Evolutionary conservation across 2,329 filamentous ascomycete genomes (phyloP), one percentile per base, ranked within the genome.

Genomic region (Iodosphaeria phyllophila): DNA sequence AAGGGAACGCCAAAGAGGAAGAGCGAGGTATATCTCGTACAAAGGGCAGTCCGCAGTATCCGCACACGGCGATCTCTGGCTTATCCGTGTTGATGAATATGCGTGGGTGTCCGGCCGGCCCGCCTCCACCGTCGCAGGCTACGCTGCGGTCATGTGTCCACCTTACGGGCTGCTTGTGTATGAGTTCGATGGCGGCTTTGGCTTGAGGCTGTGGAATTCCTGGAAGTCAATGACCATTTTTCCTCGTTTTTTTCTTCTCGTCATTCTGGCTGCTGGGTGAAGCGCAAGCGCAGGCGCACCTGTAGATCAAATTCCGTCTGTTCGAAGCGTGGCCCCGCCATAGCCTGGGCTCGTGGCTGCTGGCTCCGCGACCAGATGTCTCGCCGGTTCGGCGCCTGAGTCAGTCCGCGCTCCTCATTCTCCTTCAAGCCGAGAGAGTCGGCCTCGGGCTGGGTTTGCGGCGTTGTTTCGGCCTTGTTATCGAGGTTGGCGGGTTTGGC

Each of bases 21-120:
- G n/a, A n/a, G n/a, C n/a, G n/a, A n/a, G n/a, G n/a, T n/a, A n/a
- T n/a, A n/a, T 18, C 27, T 53, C 84, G 47, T 65, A 95, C 89
- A 48, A 74, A 98, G 40, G 89, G 89, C 37, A 89, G 50, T 26
- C 89, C 89, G 48, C 89, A 98, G 60, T 98, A 98, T 44, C 66
- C 74, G 62, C 89, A 98, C 47, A 61, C 60, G 52, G 70, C 69
- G 42, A 98, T 92, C 60, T 95, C 74, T 21, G 89, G 79, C 64
- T 93, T 95, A 56, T 98, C 89, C 37, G 78, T 74, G 56, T 98
- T 98, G 67, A 98, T 98, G 51, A 83, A 98, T 54, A 98, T 76
- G 44, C 70, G 69, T 24, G 89, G 89, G 51, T 98, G 89, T 21
- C 89, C 89, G 28, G 79, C 58, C 16, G 84, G 75, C 22, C 86